phyloP scores from a whole-genome alignment of 176 grass and related monocot genomes.

The Musa schizocarpa region DNA sequence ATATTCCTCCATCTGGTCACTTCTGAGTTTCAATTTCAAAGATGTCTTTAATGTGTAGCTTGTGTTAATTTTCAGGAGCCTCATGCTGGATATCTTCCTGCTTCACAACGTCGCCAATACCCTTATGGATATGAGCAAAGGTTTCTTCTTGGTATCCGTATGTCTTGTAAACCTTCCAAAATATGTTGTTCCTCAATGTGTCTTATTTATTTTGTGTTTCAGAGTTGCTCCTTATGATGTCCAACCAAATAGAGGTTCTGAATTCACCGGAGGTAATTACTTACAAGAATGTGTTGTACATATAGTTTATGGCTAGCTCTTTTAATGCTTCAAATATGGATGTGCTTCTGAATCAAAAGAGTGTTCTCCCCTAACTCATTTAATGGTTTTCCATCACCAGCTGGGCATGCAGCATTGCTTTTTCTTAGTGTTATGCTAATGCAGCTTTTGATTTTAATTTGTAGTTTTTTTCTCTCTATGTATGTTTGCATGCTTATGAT shows the following conservation, averaged over 20 bases:
- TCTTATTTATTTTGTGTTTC: constrained; percentile 24
- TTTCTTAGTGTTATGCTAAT: background rate
- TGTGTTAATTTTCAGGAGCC: constrained; percentile 39
- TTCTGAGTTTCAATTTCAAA: constrained; percentile 6
- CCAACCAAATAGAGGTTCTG: constrained; percentile 20
- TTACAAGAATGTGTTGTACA: background rate
- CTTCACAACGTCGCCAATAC: constrained; percentile 18
- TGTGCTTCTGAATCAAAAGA: background rate
- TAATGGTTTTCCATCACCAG: background rate
- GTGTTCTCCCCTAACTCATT: background rate
- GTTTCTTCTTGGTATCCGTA: background rate
- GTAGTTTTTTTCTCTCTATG: too few relatives aligned
- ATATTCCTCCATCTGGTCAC: constrained; percentile 5
- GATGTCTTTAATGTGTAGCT: background rate
- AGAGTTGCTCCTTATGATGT: constrained; percentile 27
- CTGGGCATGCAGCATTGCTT: background rate
- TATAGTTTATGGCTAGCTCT: constrained; percentile 9
- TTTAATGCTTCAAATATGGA: constrained; percentile 10
- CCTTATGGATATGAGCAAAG: constrained; percentile 30
- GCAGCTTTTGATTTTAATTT: background rate
- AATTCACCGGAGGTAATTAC: constrained; percentile 47
- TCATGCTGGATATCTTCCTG: constrained; percentile 60
- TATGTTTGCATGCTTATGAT: too few relatives aligned
- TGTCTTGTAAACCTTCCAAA: background rate
- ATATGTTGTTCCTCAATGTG: constrained; percentile 13